phyloP scores from a whole-genome alignment of 129 eudicot species.

The Gnaphalium uliginosum region DNA sequence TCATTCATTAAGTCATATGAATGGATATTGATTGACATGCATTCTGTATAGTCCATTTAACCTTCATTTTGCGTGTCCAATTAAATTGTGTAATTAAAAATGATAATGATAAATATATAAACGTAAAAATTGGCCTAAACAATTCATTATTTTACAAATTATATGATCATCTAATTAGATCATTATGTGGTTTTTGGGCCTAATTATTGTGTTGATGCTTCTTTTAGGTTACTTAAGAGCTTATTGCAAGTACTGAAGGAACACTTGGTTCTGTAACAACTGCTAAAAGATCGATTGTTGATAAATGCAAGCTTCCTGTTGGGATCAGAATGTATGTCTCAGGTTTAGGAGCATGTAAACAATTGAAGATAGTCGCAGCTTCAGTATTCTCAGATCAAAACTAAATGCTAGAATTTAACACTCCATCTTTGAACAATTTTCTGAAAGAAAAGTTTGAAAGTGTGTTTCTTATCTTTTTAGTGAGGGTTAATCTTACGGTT shows the following conservation, averaged over 20 bases:
- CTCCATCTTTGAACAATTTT: not conserved
- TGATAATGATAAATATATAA: no score
- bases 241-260: not conserved
- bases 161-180: no score
- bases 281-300: conserved; percentile 58
- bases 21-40: no score
- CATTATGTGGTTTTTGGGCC: no score
- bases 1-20: no score
- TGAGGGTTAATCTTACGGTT: not conserved
- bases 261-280: conserved; percentile 45
- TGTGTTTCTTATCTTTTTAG: not conserved
- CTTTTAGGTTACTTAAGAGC: not conserved
- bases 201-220: no score
- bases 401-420: not conserved
- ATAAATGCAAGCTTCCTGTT: conserved; percentile 68
- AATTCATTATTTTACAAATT: no score
- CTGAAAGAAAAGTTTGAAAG: not conserved
- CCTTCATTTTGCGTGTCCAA: no score
- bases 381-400: conserved; percentile 26
- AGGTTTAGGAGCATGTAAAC: conserved; percentile 66
- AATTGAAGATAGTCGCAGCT: conserved; percentile 59
- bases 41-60: no score
- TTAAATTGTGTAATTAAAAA: no score
- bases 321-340: conserved; percentile 75
- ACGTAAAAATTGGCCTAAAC: no score